Percentiles rank a stretch among this genome's conserved stretches.
phyloP scores from a whole-genome alignment of 305 asterid species.

The Euphrasia arctica region DNA sequence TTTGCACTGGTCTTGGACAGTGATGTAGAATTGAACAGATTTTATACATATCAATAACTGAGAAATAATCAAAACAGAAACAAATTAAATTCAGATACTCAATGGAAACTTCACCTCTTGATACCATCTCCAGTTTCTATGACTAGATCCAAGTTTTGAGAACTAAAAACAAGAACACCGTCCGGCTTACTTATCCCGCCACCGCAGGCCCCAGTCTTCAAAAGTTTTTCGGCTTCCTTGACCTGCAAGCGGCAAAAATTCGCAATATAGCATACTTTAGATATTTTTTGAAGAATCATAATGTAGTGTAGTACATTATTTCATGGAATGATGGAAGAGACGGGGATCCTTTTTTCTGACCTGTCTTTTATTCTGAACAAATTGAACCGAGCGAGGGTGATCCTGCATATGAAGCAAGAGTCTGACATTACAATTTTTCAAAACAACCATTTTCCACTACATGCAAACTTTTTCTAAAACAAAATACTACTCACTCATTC shows the following conservation, averaged over 20 bases:
- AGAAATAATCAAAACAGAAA: not conserved
- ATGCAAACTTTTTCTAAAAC: not conserved
- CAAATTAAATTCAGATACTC: not conserved
- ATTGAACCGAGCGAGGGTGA: not conserved
- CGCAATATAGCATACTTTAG: not conserved
- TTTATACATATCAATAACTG: not conserved
- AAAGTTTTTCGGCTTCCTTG: constrained; percentile 70
- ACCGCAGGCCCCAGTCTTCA: constrained; percentile 40
- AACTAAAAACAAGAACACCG: constrained; percentile 83
- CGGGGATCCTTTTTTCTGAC: not conserved
- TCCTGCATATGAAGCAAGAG: not conserved
- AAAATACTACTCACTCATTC: not conserved
- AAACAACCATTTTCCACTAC: not conserved
- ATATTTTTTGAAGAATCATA: not conserved
- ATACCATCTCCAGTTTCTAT: constrained; percentile 67
- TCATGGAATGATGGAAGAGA: not conserved
- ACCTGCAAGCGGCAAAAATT: constrained; percentile 38
- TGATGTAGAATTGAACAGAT: too few species aligned
- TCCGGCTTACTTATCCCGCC: constrained; percentile 45
- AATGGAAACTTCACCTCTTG: constrained; percentile 44
- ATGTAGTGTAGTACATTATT: not conserved
- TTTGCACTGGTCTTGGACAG: too few species aligned
- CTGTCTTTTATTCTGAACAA: not conserved
- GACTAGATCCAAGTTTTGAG: constrained; percentile 73
- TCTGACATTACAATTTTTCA: not conserved